Conservation (phyloP, 2,329 filamentous ascomycete genomes). For the Fusarium piperis region DNA sequence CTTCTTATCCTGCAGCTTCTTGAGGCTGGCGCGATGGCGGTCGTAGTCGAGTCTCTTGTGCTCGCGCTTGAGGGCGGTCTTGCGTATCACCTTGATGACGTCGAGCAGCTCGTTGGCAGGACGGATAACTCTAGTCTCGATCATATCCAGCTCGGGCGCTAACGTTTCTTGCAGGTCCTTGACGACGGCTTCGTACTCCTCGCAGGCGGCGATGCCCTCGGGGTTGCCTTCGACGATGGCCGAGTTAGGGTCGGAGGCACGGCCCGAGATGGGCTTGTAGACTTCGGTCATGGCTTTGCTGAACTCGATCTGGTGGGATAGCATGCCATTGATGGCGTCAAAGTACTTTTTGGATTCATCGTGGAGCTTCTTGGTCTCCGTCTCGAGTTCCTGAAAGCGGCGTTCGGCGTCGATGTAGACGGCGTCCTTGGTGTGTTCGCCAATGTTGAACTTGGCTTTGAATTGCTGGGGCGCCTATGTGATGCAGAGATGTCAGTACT, state of each 20-base stretch:
- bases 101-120: slow-evolving; percentile 93
- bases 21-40: slow-evolving; percentile 81
- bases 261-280: slow-evolving; percentile 97
- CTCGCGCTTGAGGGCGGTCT: slow-evolving; percentile 87
- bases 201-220: slow-evolving; percentile 93
- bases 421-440: slow-evolving; percentile 93
- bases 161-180: slow-evolving; percentile 89
- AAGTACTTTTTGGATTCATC: slow-evolving; percentile 98
- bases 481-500: slow-evolving; percentile 3
- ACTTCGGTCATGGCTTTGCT: slow-evolving; percentile 95
- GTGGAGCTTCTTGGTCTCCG: slow-evolving; percentile 95
- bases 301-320: slow-evolving; percentile 97
- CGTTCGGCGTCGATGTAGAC: slow-evolving; percentile 96
- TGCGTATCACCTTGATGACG: slow-evolving; percentile 94
- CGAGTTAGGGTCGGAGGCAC: slow-evolving; percentile 91
- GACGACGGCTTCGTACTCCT: slow-evolving; percentile 94
- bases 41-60: slow-evolving; percentile 99
- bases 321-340: slow-evolving; percentile 97
- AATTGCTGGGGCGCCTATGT: slow-evolving; percentile 85
- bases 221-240: slow-evolving; percentile 85
- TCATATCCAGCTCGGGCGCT: slow-evolving; percentile 95
- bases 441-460: slow-evolving; percentile 92
- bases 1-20: slow-evolving; percentile 98
- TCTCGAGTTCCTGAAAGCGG: slow-evolving; percentile 92
- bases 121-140: slow-evolving; percentile 88